Conservation (phyloP, 345 rosid genomes). For the Alliaria petiolata region DNA sequence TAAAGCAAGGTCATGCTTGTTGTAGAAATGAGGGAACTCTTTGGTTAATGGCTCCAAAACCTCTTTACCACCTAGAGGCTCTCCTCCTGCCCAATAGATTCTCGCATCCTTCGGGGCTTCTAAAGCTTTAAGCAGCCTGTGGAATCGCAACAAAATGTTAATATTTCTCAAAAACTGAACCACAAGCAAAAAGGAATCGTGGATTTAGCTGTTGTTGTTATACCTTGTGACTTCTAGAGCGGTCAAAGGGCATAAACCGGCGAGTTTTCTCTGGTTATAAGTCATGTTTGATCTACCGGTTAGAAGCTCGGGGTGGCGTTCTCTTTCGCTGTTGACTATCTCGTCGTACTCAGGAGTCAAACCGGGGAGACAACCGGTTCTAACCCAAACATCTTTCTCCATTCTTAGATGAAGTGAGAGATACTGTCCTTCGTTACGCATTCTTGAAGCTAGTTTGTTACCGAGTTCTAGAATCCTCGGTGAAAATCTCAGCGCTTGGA, state of each 20-base stretch:
- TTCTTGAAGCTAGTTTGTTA: constrained; percentile 70
- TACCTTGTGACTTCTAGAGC: constrained; percentile 88
- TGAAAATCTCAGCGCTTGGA: constrained; percentile 81
- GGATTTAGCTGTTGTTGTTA: neutral
- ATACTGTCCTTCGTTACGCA: constrained; percentile 80
- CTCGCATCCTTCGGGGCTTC: constrained; percentile 71
- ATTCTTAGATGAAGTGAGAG: constrained; percentile 82
- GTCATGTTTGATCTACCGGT: constrained; percentile 94
- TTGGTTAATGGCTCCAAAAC: constrained; percentile 61
- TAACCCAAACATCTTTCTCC: constrained; percentile 98
- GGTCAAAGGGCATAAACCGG: constrained; percentile 91
- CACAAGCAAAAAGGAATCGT: neutral
- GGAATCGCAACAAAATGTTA: neutral
- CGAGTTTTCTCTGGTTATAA: constrained; percentile 71
- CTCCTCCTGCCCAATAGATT: constrained; percentile 97
- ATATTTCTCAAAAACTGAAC: neutral
- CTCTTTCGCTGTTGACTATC: constrained; percentile 68
- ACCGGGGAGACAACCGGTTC: constrained; percentile 95
- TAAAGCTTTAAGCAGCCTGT: constrained; percentile 93
- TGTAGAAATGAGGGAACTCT: constrained; percentile 75
- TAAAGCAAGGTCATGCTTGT: constrained; percentile 82
- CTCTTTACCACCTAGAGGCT: constrained; percentile 84
- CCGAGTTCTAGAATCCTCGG: constrained; percentile 74
- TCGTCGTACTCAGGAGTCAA: constrained; percentile 67
- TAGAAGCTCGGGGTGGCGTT: constrained; percentile 78